phyloP scores from a whole-genome alignment of 208 protist species.

The Endotrypanum monterogeii region DNA sequence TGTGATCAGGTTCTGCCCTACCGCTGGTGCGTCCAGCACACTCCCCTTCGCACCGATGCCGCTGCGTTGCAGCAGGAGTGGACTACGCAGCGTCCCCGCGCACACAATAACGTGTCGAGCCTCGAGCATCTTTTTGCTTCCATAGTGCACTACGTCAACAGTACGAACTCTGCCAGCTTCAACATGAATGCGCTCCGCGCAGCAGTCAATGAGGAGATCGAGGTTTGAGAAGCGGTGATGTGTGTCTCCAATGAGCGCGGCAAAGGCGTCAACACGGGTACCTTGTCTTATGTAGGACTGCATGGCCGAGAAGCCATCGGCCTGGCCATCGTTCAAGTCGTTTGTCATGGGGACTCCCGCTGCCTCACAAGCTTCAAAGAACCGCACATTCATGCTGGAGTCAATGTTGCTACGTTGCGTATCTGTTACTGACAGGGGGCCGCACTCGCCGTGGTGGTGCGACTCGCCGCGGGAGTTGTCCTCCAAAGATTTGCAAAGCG shows the following conservation, averaged over 20 bases:
- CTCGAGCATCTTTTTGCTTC: constrained; percentile 1
- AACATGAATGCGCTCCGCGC: constrained; percentile 42
- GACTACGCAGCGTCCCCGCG: constrained; percentile 53
- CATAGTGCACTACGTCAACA: constrained; percentile 24
- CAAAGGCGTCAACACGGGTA: constrained; percentile 53
- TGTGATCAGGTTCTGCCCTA: constrained; percentile 73
- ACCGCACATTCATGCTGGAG: constrained; percentile 72
- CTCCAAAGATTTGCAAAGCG: constrained; percentile 51
- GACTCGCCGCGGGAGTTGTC: constrained; percentile 40
- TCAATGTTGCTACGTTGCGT: constrained; percentile 54
- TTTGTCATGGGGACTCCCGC: constrained; percentile 45
- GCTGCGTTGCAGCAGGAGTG: constrained; percentile 64
- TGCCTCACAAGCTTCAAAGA: constrained; percentile 82
- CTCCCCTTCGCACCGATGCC: constrained; percentile 46
- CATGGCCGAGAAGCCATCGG: constrained; percentile 57
- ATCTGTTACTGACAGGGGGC: constrained; percentile 49
- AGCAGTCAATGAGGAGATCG: constrained; percentile 30
- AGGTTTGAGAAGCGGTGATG: constrained; percentile 44
- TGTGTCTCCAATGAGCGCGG: constrained; percentile 37
- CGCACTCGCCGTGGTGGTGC: constrained; percentile 39
- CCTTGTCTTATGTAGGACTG: constrained; percentile 60
- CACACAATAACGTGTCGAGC: constrained; percentile 44
- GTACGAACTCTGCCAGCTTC: constrained; percentile 17
- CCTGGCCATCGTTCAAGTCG: constrained; percentile 60
- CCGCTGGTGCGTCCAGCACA: constrained; percentile 41